These are phyloP conservation scores for Phialemonium atrogriseum DNA, from an alignment of 2,329 filamentous ascomycete genomes.

Conservation along the genomic window DNA sequence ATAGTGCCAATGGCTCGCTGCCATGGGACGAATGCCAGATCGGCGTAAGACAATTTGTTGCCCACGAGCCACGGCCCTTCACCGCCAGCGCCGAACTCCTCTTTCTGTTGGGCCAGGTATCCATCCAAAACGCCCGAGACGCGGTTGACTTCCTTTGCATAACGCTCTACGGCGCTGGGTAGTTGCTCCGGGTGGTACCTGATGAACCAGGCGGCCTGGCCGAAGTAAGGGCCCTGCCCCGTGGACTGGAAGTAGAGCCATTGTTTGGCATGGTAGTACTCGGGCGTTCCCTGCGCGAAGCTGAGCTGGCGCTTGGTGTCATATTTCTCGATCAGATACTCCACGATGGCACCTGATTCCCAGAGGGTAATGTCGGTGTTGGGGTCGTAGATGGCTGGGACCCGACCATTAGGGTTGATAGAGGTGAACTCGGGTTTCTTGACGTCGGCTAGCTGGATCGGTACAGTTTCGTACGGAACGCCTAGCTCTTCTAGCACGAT, in stretches of 20 bases:
- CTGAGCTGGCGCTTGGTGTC: conserved; percentile 31
- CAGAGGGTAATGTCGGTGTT: conserved; percentile 23
- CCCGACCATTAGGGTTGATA: conserved; percentile 26
- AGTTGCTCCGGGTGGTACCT: conserved; percentile 18
- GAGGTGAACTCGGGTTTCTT: conserved; percentile 16
- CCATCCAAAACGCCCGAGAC: conserved; percentile 16
- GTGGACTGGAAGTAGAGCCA: conserved; percentile 35
- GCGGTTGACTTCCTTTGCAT: conserved; percentile 16
- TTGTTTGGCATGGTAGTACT: conserved; percentile 28
- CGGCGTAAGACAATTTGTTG: conserved; percentile 14
- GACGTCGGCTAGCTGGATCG: conserved; percentile 13
- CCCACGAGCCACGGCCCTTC: conserved; percentile 17
- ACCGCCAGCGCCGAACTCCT: conserved; percentile 3
- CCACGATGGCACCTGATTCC: conserved; percentile 24
- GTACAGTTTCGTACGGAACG: conserved; percentile 21
- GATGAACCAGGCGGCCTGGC: conserved; percentile 20
- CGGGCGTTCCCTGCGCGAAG: conserved; percentile 23
- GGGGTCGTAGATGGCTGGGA: conserved; percentile 25
- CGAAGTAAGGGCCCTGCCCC: conserved; percentile 35
- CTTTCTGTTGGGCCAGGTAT: conserved; percentile 10
- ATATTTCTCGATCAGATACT: conserved; percentile 37
- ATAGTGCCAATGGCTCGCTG: conserved; percentile 3
- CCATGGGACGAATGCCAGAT: conserved; percentile 14
- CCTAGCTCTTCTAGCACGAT: conserved; percentile 28
- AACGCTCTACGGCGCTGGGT: conserved; percentile 14